Conservation (phyloP, 129 eudicot species). For the Kitagawia praeruptora region DNA sequence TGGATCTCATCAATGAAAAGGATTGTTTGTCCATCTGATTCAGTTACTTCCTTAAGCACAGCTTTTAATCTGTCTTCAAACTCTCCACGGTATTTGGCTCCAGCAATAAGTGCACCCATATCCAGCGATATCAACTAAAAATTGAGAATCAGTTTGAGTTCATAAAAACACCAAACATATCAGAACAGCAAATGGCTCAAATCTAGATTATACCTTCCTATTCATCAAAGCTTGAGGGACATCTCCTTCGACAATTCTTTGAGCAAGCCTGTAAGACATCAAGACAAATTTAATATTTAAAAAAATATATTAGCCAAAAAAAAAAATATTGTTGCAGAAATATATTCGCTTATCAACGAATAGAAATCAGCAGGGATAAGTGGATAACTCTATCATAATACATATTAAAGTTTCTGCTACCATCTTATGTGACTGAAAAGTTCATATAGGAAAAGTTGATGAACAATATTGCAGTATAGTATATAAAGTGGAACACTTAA, state of each 20-base stretch:
- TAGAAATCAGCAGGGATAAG: not conserved
- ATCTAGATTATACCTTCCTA: slow-evolving; percentile 51
- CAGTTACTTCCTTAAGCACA: slow-evolving; percentile 90
- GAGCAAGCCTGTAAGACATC: slow-evolving; percentile 69
- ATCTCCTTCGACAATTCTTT: slow-evolving; percentile 96
- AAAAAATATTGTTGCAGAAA: not conserved
- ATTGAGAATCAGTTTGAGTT: slow-evolving; percentile 11
- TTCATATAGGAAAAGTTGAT: not conserved
- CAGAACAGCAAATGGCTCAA: not conserved
- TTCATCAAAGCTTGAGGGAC: slow-evolving; percentile 98
- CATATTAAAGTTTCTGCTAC: not conserved
- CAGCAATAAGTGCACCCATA: slow-evolving; percentile 99
- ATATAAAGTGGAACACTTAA: not conserved
- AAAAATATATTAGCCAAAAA: not conserved
- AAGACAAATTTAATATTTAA: not conserved
- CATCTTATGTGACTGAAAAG: not conserved
- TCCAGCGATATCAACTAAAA: slow-evolving; percentile 90
- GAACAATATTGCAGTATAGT: not conserved
- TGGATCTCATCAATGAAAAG: slow-evolving; percentile 98
- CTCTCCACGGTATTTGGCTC: slow-evolving; percentile 97
- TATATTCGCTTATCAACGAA: not conserved
- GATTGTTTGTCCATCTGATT: slow-evolving; percentile 87
- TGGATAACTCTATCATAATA: not conserved
- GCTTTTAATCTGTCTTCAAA: slow-evolving; percentile 97
- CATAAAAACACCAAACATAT: not conserved